These are phyloP conservation scores for Musa itinerans DNA, from an alignment of 176 grass and related monocot genomes.

Conservation along the genomic window DNA sequence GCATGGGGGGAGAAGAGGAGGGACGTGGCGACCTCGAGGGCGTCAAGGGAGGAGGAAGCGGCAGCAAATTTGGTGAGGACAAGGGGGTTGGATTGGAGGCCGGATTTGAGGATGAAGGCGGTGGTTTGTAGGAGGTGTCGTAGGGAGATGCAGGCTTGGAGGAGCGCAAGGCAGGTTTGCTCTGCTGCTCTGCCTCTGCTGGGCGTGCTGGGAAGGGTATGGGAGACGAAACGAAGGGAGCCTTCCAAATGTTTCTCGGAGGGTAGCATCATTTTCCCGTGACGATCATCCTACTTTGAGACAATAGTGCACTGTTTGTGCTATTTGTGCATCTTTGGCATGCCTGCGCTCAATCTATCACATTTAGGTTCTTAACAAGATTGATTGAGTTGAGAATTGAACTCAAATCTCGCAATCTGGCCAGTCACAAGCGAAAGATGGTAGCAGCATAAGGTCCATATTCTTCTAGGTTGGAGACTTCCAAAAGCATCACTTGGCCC, in stretches of 20 bases:
- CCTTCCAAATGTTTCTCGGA: not conserved
- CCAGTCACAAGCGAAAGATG: too few species aligned
- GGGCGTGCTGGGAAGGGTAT: not conserved
- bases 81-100: slow-evolving; percentile 25
- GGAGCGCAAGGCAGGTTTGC: slow-evolving; percentile 46
- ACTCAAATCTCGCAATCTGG: too few species aligned
- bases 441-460: too few species aligned
- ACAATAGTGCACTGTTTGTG: too few species aligned
- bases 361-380: too few species aligned
- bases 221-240: not conserved
- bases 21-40: slow-evolving; percentile 5
- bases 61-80: slow-evolving; percentile 22
- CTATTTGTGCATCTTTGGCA: too few species aligned
- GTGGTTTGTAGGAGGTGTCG: slow-evolving; percentile 18
- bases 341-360: too few species aligned
- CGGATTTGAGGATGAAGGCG: slow-evolving; percentile 25
- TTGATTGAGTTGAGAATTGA: too few species aligned
- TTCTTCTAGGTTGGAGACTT: too few species aligned
- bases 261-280: too few species aligned
- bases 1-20: slow-evolving; percentile 2
- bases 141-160: slow-evolving; percentile 16
- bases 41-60: slow-evolving; percentile 9
- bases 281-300: too few species aligned
- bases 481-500: too few species aligned
- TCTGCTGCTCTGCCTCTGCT: slow-evolving; percentile 22